Evolutionary conservation across 2,329 filamentous ascomycete genomes (phyloP).

Genomic region (Hypoxylon sp.): DNA sequence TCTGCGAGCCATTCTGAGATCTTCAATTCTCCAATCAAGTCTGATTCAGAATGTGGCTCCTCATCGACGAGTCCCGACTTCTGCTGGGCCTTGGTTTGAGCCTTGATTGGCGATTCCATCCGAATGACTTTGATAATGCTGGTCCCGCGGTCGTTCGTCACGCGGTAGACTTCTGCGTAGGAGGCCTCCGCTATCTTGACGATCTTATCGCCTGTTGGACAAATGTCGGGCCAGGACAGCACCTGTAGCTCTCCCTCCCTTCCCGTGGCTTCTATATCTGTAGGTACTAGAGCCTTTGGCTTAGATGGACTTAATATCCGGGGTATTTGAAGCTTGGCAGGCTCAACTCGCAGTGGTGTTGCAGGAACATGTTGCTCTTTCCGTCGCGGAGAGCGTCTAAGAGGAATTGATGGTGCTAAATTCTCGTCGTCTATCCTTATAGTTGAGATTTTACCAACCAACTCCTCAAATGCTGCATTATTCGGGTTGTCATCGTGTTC

Average conservation of each 20-base stretch:
- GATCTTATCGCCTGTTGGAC: constrained; percentile 67
- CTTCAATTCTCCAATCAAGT: constrained; percentile 71
- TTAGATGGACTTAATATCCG: constrained; percentile 27
- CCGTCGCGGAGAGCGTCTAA: constrained; percentile 41
- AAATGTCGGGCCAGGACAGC: constrained; percentile 72
- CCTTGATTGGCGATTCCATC: constrained; percentile 70
- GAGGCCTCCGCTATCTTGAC: constrained; percentile 77
- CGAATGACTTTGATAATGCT: constrained; percentile 77
- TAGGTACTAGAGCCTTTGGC: constrained; percentile 21
- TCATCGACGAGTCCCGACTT: constrained; percentile 71
- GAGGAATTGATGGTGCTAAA: constrained; percentile 22
- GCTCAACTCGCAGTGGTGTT: constrained; percentile 35
- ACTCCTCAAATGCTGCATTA: constrained; percentile 51
- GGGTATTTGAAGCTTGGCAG: constrained; percentile 35
- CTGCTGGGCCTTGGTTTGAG: constrained; percentile 71
- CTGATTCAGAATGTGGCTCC: constrained; percentile 68
- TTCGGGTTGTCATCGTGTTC: constrained; percentile 37
- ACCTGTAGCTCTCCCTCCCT: constrained; percentile 57
- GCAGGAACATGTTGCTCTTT: constrained; percentile 42
- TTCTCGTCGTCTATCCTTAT: constrained; percentile 51
- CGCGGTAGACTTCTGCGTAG: constrained; percentile 76
- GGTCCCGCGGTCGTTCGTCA: constrained; percentile 71
- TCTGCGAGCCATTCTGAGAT: constrained; percentile 76
- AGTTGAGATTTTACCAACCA: constrained; percentile 55
- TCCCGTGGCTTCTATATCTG: constrained; percentile 25